Percentiles rank a stretch among this genome's conserved stretches.
Conservation (phyloP, 1,284 basidiomycete genomes). For the Nidula niveotomentosa region DNA sequence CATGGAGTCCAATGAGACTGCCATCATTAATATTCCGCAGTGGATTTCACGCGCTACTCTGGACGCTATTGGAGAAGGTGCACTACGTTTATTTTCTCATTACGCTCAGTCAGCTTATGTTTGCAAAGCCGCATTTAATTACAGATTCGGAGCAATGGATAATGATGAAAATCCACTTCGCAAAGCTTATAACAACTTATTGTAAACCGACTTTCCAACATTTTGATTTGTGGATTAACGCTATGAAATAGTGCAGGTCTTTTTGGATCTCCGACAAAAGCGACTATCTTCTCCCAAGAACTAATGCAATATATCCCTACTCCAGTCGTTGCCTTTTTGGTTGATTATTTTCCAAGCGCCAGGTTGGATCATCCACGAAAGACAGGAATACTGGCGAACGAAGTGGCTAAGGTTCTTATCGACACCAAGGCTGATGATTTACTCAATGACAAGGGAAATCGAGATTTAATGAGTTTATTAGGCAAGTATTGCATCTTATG, state of each 20-base stretch:
- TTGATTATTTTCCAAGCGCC: slow-evolving; percentile 34
- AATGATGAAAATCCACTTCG: slow-evolving; percentile 1
- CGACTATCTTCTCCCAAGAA: slow-evolving; percentile 40
- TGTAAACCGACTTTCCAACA: background rate
- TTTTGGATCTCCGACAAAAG: slow-evolving; percentile 35
- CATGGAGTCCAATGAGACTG: slow-evolving; percentile 2
- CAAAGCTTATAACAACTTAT: slow-evolving; percentile 1
- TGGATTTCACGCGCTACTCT: slow-evolving; percentile 7
- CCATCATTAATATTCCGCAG: slow-evolving; percentile 6
- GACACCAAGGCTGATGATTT: slow-evolving; percentile 39
- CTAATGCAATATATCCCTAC: slow-evolving; percentile 28
- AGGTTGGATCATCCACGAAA: slow-evolving; percentile 40
- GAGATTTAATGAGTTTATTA: slow-evolving; percentile 39
- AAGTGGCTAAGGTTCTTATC: slow-evolving; percentile 35
- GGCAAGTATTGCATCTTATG: slow-evolving; percentile 21
- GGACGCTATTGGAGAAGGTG: slow-evolving; percentile 10
- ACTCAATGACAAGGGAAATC: slow-evolving; percentile 37
- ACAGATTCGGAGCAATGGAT: slow-evolving; percentile 2
- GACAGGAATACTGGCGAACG: slow-evolving; percentile 37
- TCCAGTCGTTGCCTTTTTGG: slow-evolving; percentile 37
- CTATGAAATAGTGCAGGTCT: slow-evolving; percentile 30
- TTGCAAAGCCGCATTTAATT: slow-evolving; percentile 3
- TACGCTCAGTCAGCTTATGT: background rate
- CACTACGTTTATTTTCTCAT: background rate
- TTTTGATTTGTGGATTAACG: background rate